These are phyloP conservation scores for Penicillium daleae DNA, from an alignment of 495 filamentous ascomycete genomes.

Conservation along the genomic window DNA sequence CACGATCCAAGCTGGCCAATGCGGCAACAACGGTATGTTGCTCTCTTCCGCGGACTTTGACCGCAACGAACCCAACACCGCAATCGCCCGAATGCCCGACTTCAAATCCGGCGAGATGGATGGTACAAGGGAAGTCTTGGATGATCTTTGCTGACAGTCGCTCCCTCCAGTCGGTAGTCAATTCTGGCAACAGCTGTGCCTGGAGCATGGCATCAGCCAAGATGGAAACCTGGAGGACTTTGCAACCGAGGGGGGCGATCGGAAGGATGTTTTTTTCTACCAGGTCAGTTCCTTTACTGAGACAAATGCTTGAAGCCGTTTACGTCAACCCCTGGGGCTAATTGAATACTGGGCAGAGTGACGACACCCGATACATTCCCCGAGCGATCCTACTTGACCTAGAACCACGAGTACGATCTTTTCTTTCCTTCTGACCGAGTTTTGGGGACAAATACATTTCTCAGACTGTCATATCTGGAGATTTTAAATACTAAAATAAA, in stretches of 20 bases:
- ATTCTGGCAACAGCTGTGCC: constrained; percentile 97
- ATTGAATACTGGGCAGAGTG: constrained; percentile 55
- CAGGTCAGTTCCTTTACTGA: constrained; percentile 53
- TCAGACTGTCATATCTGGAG: neutral
- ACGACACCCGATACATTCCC: constrained; percentile 97
- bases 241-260: constrained; percentile 93
- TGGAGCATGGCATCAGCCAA: constrained; percentile 96
- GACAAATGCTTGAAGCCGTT: neutral
- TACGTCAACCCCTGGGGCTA: constrained; percentile 1
- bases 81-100: neutral
- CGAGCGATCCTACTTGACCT: constrained; percentile 94
- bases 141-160: constrained; percentile 19
- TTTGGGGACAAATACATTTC: neutral
- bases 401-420: constrained; percentile 76
- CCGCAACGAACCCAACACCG: constrained; percentile 13
- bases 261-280: constrained; percentile 99
- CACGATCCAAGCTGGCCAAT: constrained; percentile 98
- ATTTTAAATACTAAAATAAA: constrained; percentile 8
- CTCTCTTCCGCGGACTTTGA: constrained; percentile 20
- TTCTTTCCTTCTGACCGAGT: neutral
- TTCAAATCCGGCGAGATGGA: neutral
- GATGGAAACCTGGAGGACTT: constrained; percentile 96
- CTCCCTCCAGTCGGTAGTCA: constrained; percentile 74
- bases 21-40: constrained; percentile 92
- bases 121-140: no score